These are phyloP conservation scores for Talaromyces ruber DNA, from an alignment of 495 filamentous ascomycete genomes.

Conservation along the genomic window DNA sequence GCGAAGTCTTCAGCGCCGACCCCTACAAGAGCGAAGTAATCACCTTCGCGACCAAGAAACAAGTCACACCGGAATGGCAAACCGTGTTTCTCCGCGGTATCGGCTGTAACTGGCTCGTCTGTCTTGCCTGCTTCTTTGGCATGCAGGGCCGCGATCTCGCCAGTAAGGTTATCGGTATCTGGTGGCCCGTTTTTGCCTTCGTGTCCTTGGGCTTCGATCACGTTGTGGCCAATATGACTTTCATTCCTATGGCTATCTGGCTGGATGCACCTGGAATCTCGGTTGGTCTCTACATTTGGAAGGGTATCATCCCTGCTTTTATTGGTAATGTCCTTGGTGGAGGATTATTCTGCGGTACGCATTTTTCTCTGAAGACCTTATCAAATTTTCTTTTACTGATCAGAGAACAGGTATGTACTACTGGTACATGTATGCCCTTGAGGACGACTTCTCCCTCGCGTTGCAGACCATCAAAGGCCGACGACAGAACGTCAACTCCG, in stretches of 20 bases:
- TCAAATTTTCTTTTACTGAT: no score
- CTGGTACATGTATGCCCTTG: constrained; percentile 41
- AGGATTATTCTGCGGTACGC: constrained; percentile 35
- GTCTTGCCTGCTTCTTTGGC: constrained; percentile 50
- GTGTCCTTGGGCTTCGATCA: constrained; percentile 52
- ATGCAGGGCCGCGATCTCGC: constrained; percentile 45
- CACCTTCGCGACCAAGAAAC: constrained; percentile 44
- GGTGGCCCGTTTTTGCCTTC: constrained; percentile 55
- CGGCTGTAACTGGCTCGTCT: constrained; percentile 58
- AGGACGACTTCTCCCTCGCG: constrained; percentile 13
- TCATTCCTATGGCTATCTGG: constrained; percentile 51
- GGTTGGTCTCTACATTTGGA: constrained; percentile 54
- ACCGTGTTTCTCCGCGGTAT: constrained; percentile 54
- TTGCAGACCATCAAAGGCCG: constrained; percentile 10
- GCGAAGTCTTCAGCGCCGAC: constrained; percentile 44
- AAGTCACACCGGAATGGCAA: constrained; percentile 47
- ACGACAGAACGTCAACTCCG: constrained; percentile 12
- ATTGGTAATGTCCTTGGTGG: constrained; percentile 54
- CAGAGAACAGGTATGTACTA: constrained; percentile 29
- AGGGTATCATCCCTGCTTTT: constrained; percentile 50
- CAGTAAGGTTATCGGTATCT: constrained; percentile 53
- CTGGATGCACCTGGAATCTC: constrained; percentile 38
- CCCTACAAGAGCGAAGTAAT: constrained; percentile 42
- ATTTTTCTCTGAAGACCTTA: no score
- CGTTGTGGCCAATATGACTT: constrained; percentile 59